phyloP scores from a whole-genome alignment of 1,284 basidiomycete genomes.

The Gymnopus androsaceus region DNA sequence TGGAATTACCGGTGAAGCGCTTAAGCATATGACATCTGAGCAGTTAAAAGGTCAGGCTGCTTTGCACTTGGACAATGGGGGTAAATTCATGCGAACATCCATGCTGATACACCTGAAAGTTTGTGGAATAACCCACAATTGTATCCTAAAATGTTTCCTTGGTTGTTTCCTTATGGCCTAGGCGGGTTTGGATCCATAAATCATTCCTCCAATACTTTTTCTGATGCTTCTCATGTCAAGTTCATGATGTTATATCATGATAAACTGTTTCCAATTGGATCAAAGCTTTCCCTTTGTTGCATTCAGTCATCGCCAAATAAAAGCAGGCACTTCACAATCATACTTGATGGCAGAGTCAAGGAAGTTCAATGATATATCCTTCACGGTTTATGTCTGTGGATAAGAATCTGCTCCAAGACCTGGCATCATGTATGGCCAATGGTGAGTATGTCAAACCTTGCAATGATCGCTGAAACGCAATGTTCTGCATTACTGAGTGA shows the following conservation, averaged over 20 bases:
- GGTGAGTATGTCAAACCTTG: constrained; percentile 29
- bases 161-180: constrained; percentile 39
- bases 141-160: constrained; percentile 38
- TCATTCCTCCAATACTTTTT: constrained; percentile 15
- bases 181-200: constrained; percentile 29
- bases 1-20: constrained; percentile 19
- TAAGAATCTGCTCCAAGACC: constrained; percentile 20
- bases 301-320: constrained; percentile 35
- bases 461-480: constrained; percentile 33
- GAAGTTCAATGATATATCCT: constrained; percentile 29
- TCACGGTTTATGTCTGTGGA: constrained; percentile 29
- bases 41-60: constrained; percentile 20
- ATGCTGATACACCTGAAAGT: constrained; percentile 29
- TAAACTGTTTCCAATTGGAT: constrained; percentile 32
- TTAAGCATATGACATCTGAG: constrained; percentile 1
- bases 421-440: constrained; percentile 25
- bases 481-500: constrained; percentile 38
- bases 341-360: constrained; percentile 30
- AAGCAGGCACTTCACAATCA: constrained; percentile 24
- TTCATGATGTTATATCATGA: constrained; percentile 32
- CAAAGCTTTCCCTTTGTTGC: constrained; percentile 28
- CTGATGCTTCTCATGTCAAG: constrained; percentile 24
- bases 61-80: constrained; percentile 22
- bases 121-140: constrained; percentile 33
- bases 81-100: constrained; percentile 19